Evolutionary conservation across 139 green algal genomes (phyloP).

Genomic region (Zygnema circumcarinatum): DNA sequence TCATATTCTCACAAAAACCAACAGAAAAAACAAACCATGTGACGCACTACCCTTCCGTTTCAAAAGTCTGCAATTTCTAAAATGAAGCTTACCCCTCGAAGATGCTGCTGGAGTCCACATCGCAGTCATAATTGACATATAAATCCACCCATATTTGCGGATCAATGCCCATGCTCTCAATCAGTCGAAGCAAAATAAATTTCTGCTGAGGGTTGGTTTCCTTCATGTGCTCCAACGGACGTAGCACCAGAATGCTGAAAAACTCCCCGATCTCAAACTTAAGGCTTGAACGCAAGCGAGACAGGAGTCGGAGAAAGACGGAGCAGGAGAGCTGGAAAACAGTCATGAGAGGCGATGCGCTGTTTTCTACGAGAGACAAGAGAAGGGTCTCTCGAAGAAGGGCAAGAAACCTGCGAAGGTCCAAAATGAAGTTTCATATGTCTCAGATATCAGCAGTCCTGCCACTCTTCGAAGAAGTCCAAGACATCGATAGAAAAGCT

Average conservation of each 20-base stretch:
- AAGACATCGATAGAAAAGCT: not conserved
- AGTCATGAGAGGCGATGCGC: constrained; percentile 64
- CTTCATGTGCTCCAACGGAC: constrained; percentile 57
- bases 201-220: constrained; percentile 54
- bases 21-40: too few species aligned
- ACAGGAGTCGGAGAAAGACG: constrained; percentile 89
- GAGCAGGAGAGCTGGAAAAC: constrained; percentile 68
- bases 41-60: too few species aligned
- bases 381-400: constrained; percentile 91
- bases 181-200: not conserved
- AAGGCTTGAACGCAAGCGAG: constrained; percentile 77
- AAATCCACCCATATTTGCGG: constrained; percentile 75
- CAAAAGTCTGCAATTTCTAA: too few species aligned
- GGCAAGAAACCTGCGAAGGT: constrained; percentile 67
- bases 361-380: constrained; percentile 91
- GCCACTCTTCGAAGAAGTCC: not conserved
- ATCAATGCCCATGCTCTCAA: constrained; percentile 67
- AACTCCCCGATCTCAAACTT: constrained; percentile 92
- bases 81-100: constrained; percentile 34
- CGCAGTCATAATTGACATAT: constrained; percentile 96
- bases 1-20: too few species aligned
- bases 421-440: not conserved
- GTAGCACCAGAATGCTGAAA: constrained; percentile 93
- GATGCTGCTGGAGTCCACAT: constrained; percentile 65
- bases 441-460: not conserved